Base-by-base conservation (phyloP, 768 basidiomycete species). In the Podaxis mareebaensis region DNA sequence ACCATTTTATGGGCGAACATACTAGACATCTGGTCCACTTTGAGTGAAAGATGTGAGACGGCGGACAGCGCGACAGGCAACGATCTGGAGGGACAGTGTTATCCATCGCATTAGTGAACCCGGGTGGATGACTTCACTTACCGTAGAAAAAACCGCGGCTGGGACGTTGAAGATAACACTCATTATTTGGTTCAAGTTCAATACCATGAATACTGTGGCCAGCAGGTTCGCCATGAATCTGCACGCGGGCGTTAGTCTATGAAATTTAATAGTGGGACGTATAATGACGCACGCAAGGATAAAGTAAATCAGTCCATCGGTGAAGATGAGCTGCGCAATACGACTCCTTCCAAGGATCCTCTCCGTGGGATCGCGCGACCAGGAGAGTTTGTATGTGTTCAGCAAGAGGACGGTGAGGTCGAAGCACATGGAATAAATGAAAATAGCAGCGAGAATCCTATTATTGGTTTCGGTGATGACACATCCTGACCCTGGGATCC, bases 401-500 rank as follows among this genome's bases (percentile, higher is more conserved):
- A 91, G 73, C 26, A 76, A 64, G 51, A 91, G 78, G 42, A 90
- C 87, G 30, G 81, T 63, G 22, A 89, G 75, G 70, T 91, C 90
- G 69, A 91, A 90, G 69, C 79, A 77, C 90, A 91, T 92, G 33
- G 89, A 85, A 67, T 91, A 91, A 36, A 90, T 87, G 72, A 90
- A 91, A 3, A 87, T 87, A 2, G 86, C 85, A 4, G 87, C 86
- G 36, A 91, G 80, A 57, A 90, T 74, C 8, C 72, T 84, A 71
- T 85, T 91, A 70, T 87, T 83, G 6, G 88, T 88, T 33, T 81
- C 69, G 0, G 79, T 77, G 61, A 91, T 89, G 1, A 77, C 75
- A 69, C 90, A 91, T 0, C 78, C 76, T 11, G 69, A 58, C 2
- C 72, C 77, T 8, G 79, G 76, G 4, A 77, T 68, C 88, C 87